These are phyloP conservation scores for Aspergillus ibericus DNA, from an alignment of 2,329 filamentous ascomycete species.

Conservation along the genomic window DNA sequence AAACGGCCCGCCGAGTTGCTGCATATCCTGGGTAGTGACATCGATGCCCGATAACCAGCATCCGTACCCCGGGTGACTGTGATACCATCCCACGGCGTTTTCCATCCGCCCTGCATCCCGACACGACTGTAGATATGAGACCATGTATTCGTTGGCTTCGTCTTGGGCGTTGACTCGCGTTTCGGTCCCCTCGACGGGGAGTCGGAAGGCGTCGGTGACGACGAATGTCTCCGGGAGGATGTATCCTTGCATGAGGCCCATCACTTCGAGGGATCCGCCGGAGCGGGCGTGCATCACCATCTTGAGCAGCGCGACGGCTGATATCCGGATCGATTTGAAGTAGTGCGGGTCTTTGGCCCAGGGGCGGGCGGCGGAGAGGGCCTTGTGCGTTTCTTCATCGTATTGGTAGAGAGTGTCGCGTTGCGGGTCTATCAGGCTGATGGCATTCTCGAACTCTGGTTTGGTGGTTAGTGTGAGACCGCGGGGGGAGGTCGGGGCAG, in stretches of 20 bases:
- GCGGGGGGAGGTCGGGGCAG: neutral
- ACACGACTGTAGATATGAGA: conserved; percentile 75
- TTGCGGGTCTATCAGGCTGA: conserved; percentile 78
- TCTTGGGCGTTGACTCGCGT: conserved; percentile 94
- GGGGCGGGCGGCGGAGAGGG: conserved; percentile 63
- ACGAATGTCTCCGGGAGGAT: conserved; percentile 80
- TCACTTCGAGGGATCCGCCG: conserved; percentile 87
- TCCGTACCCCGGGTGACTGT: conserved; percentile 94
- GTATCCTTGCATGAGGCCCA: conserved; percentile 98
- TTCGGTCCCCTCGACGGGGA: conserved; percentile 98
- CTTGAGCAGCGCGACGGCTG: conserved; percentile 89
- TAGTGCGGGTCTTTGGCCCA: conserved; percentile 79
- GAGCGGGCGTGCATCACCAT: conserved; percentile 99
- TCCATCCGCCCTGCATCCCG: conserved; percentile 77
- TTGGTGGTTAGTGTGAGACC: conserved; percentile 11
- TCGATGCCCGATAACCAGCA: conserved; percentile 98
- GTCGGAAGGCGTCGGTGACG: conserved; percentile 87
- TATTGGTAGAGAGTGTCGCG: conserved; percentile 92
- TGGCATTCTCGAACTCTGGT: conserved; percentile 81
- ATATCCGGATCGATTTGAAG: conserved; percentile 93
- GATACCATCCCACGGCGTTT: conserved; percentile 97
- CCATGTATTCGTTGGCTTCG: conserved; percentile 96
- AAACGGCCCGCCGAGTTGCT: conserved; percentile 91
- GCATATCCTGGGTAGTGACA: conserved; percentile 79
- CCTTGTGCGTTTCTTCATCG: conserved; percentile 66